Conservation (phyloP, 371 early-diverging fungal genomes). For the Circinella minor region DNA sequence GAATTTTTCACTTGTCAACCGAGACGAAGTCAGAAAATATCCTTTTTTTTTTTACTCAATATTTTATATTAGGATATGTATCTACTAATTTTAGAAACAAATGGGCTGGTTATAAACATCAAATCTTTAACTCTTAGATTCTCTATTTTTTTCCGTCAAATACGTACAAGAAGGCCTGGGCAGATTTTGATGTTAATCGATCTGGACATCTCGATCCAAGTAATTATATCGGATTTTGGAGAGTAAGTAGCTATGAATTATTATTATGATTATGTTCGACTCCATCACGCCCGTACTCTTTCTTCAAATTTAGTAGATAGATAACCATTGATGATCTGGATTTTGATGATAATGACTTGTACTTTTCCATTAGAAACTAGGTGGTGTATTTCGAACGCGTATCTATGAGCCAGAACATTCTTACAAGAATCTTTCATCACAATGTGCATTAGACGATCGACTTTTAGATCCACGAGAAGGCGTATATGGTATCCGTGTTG, state of each 20-base stretch:
- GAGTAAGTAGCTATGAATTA: constrained; percentile 24
- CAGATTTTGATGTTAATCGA: constrained; percentile 56
- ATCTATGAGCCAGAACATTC: constrained; percentile 44
- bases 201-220: constrained; percentile 58
- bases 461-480: constrained; percentile 16
- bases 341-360: neutral
- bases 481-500: constrained; percentile 31
- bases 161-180: constrained; percentile 65
- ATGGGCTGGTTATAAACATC: neutral
- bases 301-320: neutral
- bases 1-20: constrained; percentile 62
- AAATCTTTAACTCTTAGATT: constrained; percentile 22
- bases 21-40: constrained; percentile 70
- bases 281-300: too few relatives aligned
- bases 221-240: constrained; percentile 56
- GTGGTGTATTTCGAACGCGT: constrained; percentile 44
- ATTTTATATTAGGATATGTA: neutral
- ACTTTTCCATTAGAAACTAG: constrained; percentile 31
- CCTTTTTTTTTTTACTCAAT: constrained; percentile 31
- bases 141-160: neutral
- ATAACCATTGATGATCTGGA: neutral
- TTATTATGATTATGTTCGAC: neutral
- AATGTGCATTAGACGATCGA: constrained; percentile 17
- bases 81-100: neutral
- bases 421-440: constrained; percentile 37